These are phyloP conservation scores for Pulveroboletus sp. DNA, from an alignment of 768 basidiomycete genomes.

Conservation along the genomic window DNA sequence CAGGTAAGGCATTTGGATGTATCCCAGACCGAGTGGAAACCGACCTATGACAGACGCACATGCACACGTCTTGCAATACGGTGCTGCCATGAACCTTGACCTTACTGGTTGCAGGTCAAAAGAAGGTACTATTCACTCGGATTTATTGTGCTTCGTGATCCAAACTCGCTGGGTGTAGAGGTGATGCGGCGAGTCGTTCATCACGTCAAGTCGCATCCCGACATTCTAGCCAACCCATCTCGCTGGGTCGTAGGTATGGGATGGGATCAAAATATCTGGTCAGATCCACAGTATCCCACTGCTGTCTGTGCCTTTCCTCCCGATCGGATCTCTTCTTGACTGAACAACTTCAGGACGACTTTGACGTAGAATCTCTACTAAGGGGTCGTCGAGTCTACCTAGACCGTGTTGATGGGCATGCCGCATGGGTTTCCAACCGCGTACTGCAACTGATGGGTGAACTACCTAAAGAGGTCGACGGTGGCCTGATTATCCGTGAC, in stretches of 20 bases:
- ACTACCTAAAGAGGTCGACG: constrained; percentile 60
- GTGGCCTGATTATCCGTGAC: constrained; percentile 72
- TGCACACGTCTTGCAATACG: constrained; percentile 73
- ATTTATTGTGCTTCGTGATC: no score
- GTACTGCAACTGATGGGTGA: constrained; percentile 60
- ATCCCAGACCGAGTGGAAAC: background rate
- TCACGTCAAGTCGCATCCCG: constrained; percentile 56
- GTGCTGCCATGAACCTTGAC: constrained; percentile 59
- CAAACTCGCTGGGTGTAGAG: constrained; percentile 37
- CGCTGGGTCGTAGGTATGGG: constrained; percentile 84
- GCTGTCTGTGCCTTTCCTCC: constrained; percentile 44
- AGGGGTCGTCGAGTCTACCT: constrained; percentile 68
- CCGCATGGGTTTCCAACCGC: constrained; percentile 76
- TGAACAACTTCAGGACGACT: constrained; percentile 51
- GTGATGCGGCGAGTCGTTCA: constrained; percentile 55
- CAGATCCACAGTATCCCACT: constrained; percentile 58
- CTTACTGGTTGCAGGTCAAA: constrained; percentile 56
- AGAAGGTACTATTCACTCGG: constrained; percentile 38
- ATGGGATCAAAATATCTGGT: constrained; percentile 91
- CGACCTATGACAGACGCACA: constrained; percentile 56
- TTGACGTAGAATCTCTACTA: constrained; percentile 66
- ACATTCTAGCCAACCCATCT: constrained; percentile 45
- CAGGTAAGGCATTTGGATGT: constrained; percentile 42
- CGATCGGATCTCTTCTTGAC: constrained; percentile 5
- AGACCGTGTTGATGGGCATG: constrained; percentile 77